Percentiles rank a stretch among this genome's conserved stretches.
Conservation (phyloP, 2,329 filamentous ascomycete genomes). For the Hypomyces perniciosus region DNA sequence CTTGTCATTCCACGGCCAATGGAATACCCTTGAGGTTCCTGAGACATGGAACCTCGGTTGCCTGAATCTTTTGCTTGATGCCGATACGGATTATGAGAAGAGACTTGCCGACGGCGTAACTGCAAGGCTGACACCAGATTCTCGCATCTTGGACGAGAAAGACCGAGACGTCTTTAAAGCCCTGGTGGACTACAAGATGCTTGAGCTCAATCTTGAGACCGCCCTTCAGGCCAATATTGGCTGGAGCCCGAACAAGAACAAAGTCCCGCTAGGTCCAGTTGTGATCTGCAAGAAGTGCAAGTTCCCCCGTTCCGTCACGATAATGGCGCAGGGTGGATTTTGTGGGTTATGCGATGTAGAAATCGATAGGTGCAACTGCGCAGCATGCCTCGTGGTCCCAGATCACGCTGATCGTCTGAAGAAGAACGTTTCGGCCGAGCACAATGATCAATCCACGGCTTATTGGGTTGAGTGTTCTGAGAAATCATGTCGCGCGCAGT, state of each 20-base stretch:
- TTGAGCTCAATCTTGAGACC: slow-evolving; percentile 40
- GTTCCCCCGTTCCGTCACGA: slow-evolving; percentile 43
- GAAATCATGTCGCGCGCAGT: slow-evolving; percentile 40
- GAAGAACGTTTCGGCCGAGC: slow-evolving; percentile 26
- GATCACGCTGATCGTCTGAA: slow-evolving; percentile 20
- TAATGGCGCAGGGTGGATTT: slow-evolving; percentile 35
- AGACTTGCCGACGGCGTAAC: slow-evolving; percentile 21
- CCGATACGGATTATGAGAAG: slow-evolving; percentile 32
- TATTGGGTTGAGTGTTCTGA: slow-evolving; percentile 44
- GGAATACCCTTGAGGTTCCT: slow-evolving; percentile 42
- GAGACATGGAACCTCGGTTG: slow-evolving; percentile 46
- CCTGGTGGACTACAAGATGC: slow-evolving; percentile 41
- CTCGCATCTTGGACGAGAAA: slow-evolving; percentile 25
- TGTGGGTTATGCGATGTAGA: slow-evolving; percentile 37
- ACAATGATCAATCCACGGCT: slow-evolving; percentile 26
- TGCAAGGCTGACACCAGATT: slow-evolving; percentile 7
- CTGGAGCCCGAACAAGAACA: slow-evolving; percentile 41
- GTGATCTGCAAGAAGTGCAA: slow-evolving; percentile 36
- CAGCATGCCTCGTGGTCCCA: slow-evolving; percentile 14
- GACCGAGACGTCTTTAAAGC: slow-evolving; percentile 39
- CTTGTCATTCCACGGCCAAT: slow-evolving; percentile 34
- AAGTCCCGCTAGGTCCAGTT: slow-evolving; percentile 36
- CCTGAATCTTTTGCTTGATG: slow-evolving; percentile 40
- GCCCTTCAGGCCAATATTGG: slow-evolving; percentile 36
- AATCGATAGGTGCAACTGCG: slow-evolving; percentile 17